Evolutionary conservation across 768 basidiomycete species (phyloP), one percentile per base, ranked within the genome.

Genomic region (Amanita rubescens): DNA sequence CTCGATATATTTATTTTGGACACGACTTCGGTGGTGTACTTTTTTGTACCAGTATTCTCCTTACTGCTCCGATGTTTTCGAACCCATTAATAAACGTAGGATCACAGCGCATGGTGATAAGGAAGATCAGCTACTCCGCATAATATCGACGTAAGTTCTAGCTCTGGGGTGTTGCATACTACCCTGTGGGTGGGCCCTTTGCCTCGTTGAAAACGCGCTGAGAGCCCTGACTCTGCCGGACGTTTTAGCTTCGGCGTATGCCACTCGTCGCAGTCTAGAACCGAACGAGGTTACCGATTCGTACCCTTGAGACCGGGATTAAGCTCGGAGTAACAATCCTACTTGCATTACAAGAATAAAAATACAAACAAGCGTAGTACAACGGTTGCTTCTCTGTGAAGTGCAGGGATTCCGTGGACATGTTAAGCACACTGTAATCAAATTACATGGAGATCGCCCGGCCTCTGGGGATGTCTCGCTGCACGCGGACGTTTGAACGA

Each of bases 391-490:
- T 32, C 25, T 19, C 17, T 10, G 24, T 17, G 7, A 27, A 41
- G 38, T 19, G 8, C 19, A 33, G 32, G 25, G 34, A 34, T 35
- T 17, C 39, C 27, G 27, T 43, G 17, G 39, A 39, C 30, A 17
- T 33, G 47, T 51, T 32, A 49, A 39, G 33, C 42, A 52, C 60
- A 64, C 63, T 58, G 60, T 60, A 58, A 59, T 59, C 58, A 55
- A 59, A 65, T 77, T 79, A 90, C 81, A 90, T 79, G 58, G 90
- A 92, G 63, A 91, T 88, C 55, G 90, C 87, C 58, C 90, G 84
- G 55, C 88, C 86, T 70, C 76, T 80, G 62, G 84, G 82, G 67
- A 77, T 68, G 55, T 78, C 80, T 66, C 74, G 80, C 67, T 73
- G 74, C 66, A 76, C 77, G 64, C 85, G 81, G 65, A 82, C 71